Evolutionary conservation across 257 asterid species (phyloP).

Genomic region (Oldenlandia corymbosa): DNA sequence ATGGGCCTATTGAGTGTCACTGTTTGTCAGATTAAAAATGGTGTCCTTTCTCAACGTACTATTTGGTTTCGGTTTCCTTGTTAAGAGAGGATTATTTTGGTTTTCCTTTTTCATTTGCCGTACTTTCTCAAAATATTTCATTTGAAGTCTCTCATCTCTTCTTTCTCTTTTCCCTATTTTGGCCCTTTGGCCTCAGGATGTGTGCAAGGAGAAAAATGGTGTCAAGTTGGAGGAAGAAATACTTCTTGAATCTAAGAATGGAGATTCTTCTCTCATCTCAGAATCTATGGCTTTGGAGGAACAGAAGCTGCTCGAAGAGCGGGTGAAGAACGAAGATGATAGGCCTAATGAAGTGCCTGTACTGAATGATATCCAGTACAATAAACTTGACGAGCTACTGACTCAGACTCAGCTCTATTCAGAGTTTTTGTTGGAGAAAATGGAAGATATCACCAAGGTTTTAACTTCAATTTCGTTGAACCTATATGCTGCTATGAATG

Average conservation of each 20-base stretch:
- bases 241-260: slow-evolving; percentile 25
- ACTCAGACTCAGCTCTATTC: slow-evolving; percentile 88
- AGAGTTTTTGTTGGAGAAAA: slow-evolving; percentile 88
- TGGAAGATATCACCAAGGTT: slow-evolving; percentile 84
- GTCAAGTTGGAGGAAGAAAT: slow-evolving; percentile 40
- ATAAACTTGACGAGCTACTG: slow-evolving; percentile 87
- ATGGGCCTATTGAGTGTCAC: too few species aligned
- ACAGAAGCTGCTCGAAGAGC: slow-evolving; percentile 42
- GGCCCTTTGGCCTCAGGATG: slow-evolving; percentile 36
- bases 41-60: too few species aligned
- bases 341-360: slow-evolving; percentile 36
- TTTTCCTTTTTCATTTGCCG: neutral
- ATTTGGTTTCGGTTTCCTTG: too few species aligned
- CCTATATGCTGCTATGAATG: slow-evolving; percentile 3
- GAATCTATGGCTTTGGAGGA: slow-evolving; percentile 56
- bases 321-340: slow-evolving; percentile 47
- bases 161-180: neutral
- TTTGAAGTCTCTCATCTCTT: slow-evolving; percentile 1
- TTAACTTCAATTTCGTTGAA: slow-evolving; percentile 12
- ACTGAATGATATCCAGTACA: slow-evolving; percentile 62
- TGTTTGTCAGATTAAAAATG: too few species aligned
- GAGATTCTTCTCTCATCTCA: slow-evolving; percentile 37
- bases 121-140: neutral
- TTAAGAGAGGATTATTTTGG: neutral
- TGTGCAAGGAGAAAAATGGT: slow-evolving; percentile 37